A percentile compares a stretch with the other conserved stretches of the same genome.
Evolutionary conservation across 2,329 filamentous ascomycete species (phyloP).

Genomic region (Penicillium sclerotiorum): DNA sequence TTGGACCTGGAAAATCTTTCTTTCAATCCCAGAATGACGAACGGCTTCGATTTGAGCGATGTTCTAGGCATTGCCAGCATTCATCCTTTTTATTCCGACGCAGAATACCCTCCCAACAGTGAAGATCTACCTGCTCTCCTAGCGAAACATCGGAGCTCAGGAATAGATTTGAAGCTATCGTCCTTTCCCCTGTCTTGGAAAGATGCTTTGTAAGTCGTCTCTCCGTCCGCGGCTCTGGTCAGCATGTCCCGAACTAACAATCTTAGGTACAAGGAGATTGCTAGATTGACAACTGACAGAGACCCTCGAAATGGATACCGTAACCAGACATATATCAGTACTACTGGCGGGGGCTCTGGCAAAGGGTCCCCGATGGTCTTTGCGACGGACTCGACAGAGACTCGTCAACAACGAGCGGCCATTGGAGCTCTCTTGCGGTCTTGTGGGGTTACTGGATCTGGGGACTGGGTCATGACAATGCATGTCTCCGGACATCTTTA

Average conservation of each 20-base stretch:
- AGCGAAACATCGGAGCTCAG: too few relatives aligned
- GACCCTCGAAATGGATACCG: slow-evolving; percentile 42
- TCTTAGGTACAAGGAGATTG: slow-evolving; percentile 27
- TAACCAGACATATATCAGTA: slow-evolving; percentile 41
- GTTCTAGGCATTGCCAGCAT: neutral
- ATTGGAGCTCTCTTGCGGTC: slow-evolving; percentile 37
- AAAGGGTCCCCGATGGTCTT: slow-evolving; percentile 44
- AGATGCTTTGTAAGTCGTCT: slow-evolving; percentile 3
- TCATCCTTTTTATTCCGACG: neutral
- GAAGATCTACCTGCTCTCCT: neutral
- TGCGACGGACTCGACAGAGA: slow-evolving; percentile 44
- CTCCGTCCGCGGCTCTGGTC: too few relatives aligned
- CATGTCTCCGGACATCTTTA: slow-evolving; percentile 44
- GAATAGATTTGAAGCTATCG: too few relatives aligned
- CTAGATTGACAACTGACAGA: slow-evolving; percentile 40
- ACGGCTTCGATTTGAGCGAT: too few relatives aligned
- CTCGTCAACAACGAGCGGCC: slow-evolving; percentile 42
- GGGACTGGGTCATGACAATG: slow-evolving; percentile 46
- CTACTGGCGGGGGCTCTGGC: slow-evolving; percentile 45
- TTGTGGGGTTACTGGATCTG: slow-evolving; percentile 34
- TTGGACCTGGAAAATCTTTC: too few relatives aligned
- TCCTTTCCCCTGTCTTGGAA: neutral
- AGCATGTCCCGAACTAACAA: too few relatives aligned
- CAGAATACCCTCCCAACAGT: neutral
- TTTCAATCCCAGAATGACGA: too few relatives aligned